Base-by-base conservation (phyloP, 2,329 filamentous ascomycete genomes). In the Dactylonectria macrodidyma region DNA sequence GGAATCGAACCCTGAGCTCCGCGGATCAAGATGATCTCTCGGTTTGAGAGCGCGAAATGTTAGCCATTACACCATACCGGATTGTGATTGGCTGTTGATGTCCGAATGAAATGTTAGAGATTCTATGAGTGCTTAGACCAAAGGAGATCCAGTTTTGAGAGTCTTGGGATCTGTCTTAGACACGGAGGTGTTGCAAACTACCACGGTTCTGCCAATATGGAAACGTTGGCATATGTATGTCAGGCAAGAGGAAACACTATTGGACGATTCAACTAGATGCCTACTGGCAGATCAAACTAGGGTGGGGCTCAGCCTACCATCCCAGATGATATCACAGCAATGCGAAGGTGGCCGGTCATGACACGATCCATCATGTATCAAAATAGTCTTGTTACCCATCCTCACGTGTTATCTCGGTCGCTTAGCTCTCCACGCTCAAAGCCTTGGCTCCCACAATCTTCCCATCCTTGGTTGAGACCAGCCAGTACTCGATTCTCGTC, bases 371-470 rank as follows among this genome's bases (percentile, higher is more conserved):
- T 16, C 14, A 16, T 41, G 10, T 41, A 41, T 41, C 38, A 41
- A 16, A 4, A 14, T 5, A 3, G 11, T 4, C 38, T 8, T 33
- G 30, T 33, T 16, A 54, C 14, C 46, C 30, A 50, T 57, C n/a
- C 26, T 26, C 14, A 47, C 54, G 16, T n/a, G 9, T 36, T 19
- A n/a, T 33, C 16, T 11, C 11, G n/a, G 30, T 16, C 14, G 14
- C 50, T 70, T 61, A 79, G 59, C 77, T 81, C 86, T 97, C 95
- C 70, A 97, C 86, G 30, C 92, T 89, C 81, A 94, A 83, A 11
- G 92, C 93, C 86, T 94, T 95, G 63, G 92, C 86, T 14, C 95
- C 95, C 8, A 97, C 90, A 67, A 97, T 76, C 81, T 86, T 88
- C 19, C 85, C 87, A 12, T 86, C 87, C 58, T 87, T 82, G 82